Conservation (phyloP, 129 eudicot genomes). For the Cynara cardunculus region DNA sequence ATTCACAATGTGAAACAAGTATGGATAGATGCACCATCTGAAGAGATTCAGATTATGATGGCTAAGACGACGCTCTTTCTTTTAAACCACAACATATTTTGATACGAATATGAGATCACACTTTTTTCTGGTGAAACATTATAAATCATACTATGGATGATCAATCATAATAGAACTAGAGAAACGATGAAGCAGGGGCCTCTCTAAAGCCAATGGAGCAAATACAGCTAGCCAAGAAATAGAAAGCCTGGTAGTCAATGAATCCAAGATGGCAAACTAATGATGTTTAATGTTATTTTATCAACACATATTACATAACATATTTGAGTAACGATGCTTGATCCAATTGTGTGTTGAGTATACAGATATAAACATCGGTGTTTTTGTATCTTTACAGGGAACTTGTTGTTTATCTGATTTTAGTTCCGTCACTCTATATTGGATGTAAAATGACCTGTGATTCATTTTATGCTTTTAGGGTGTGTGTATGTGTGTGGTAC, state of each 20-base stretch:
- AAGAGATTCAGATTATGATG: background rate
- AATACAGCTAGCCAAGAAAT: background rate
- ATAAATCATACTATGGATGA: background rate
- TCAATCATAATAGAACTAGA: background rate
- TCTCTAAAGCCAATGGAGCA: background rate
- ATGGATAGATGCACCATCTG: background rate
- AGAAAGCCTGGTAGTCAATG: background rate
- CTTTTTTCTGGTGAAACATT: background rate
- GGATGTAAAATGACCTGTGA: background rate
- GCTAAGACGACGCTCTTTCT: background rate
- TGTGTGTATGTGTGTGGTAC: background rate
- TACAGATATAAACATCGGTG: background rate
- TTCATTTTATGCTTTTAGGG: background rate
- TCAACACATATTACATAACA: background rate
- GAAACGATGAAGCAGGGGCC: background rate
- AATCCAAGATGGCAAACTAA: background rate
- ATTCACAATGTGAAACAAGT: constrained; percentile 2
- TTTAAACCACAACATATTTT: background rate
- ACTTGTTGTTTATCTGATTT: background rate
- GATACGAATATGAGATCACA: background rate
- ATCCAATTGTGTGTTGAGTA: background rate
- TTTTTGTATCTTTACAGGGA: background rate
- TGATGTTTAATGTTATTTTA: background rate
- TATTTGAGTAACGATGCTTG: background rate
- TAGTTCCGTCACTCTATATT: background rate